phyloP scores from a whole-genome alignment of 1,284 basidiomycete genomes.

The Trichosporon sp. region DNA sequence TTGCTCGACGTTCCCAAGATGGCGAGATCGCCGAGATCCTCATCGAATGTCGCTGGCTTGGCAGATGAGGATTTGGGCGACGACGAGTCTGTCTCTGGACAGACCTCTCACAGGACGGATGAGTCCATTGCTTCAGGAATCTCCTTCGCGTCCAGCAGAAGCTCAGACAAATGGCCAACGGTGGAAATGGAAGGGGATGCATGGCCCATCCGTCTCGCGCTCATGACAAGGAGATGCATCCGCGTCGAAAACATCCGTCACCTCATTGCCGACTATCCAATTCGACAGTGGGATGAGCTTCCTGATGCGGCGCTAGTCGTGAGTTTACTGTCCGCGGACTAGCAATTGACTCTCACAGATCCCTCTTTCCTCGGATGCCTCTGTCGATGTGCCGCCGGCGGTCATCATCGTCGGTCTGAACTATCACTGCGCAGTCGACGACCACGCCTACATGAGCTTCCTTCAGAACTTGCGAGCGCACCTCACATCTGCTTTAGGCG shows the following conservation, averaged over 20 bases:
- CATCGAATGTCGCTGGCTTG: neutral
- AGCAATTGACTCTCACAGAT: neutral
- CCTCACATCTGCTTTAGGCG: slow-evolving; percentile 30
- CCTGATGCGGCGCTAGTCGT: slow-evolving; percentile 21
- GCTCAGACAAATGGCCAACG: neutral
- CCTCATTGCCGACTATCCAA: slow-evolving; percentile 33
- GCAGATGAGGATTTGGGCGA: neutral
- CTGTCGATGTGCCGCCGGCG: slow-evolving; percentile 29
- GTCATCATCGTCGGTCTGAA: slow-evolving; percentile 49
- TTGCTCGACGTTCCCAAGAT: neutral
- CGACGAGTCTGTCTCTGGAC: neutral
- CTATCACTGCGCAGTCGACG: slow-evolving; percentile 35
- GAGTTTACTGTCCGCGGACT: neutral
- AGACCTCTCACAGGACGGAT: neutral
- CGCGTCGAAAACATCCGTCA: slow-evolving; percentile 39
- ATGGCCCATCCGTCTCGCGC: slow-evolving; percentile 42
- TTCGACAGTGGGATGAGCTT: slow-evolving; percentile 44
- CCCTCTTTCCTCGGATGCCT: neutral
- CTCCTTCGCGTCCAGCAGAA: neutral
- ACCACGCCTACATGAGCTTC: slow-evolving; percentile 36
- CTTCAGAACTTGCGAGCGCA: slow-evolving; percentile 34
- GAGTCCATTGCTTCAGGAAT: neutral
- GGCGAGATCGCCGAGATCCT: neutral
- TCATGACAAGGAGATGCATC: slow-evolving; percentile 35
- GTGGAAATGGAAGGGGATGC: neutral